Percentiles rank a stretch among this genome's conserved stretches.
Evolutionary conservation across 352 stramenopile genomes (phyloP).

Genomic region (Hyphochytrium catenoides): DNA sequence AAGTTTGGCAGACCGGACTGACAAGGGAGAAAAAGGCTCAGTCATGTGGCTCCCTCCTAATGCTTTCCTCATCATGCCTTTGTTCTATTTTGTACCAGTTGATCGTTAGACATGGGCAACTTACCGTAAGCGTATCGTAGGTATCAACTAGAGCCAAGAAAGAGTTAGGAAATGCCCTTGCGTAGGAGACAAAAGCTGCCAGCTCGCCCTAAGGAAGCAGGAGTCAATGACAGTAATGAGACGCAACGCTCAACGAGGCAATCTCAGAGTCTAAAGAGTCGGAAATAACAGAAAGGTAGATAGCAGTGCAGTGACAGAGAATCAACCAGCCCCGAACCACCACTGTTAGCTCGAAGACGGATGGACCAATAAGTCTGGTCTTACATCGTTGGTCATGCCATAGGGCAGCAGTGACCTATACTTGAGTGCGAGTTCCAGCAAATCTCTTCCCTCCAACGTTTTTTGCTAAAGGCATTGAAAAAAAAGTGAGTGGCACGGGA

Average conservation of each 20-base stretch:
- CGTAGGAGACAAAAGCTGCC: slow-evolving; percentile 94
- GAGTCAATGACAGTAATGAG: slow-evolving; percentile 10
- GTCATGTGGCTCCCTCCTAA: too few relatives aligned
- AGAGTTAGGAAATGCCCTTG: slow-evolving; percentile 78
- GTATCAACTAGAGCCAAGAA: slow-evolving; percentile 97
- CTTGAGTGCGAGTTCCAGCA: slow-evolving; percentile 49
- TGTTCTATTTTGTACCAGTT: too few relatives aligned
- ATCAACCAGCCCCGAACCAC: too few relatives aligned
- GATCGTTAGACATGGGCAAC: slow-evolving; percentile 4
- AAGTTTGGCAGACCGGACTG: slow-evolving; percentile 91
- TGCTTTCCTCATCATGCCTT: too few relatives aligned
- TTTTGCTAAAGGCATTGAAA: too few relatives aligned
- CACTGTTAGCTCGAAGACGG: neutral
- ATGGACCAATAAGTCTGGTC: slow-evolving; percentile 2
- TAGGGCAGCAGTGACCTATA: slow-evolving; percentile 41
- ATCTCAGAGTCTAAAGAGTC: too few relatives aligned
- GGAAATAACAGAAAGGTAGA: too few relatives aligned
- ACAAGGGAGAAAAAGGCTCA: slow-evolving; percentile 3
- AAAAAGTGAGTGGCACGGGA: too few relatives aligned
- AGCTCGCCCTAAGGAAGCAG: slow-evolving; percentile 69
- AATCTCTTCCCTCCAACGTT: slow-evolving; percentile 34
- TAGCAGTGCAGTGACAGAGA: too few relatives aligned
- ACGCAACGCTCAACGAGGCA: too few relatives aligned
- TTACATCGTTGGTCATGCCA: slow-evolving; percentile 48
- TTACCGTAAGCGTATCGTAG: slow-evolving; percentile 83